phyloP scores from a whole-genome alignment of 176 grass and related monocot genomes.

The Zoysia pacifica region DNA sequence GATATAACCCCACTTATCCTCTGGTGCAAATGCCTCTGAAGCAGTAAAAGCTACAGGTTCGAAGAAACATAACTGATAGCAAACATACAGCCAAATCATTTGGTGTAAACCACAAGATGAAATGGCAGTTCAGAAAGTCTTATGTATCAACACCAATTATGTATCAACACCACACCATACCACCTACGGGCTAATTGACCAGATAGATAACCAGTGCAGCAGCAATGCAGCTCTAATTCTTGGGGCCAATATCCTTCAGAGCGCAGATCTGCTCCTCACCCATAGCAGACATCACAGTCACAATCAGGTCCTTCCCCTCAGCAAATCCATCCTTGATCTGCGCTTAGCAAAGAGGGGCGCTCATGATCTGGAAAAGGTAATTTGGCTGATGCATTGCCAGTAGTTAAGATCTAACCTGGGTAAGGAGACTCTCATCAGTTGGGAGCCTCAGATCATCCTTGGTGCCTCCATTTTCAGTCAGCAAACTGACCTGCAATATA shows the following conservation, averaged over 20 bases:
- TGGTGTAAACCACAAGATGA: conserved; percentile 3
- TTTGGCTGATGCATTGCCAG: not conserved
- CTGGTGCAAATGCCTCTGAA: not conserved
- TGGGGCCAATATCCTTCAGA: conserved; percentile 62
- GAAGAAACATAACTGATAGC: conserved; percentile 14
- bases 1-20: not conserved
- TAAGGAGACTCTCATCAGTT: conserved; percentile 51
- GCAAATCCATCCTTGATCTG: conserved; percentile 53
- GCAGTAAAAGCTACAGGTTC: not conserved
- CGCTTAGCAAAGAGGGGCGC: not conserved
- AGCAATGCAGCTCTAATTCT: conserved; percentile 36
- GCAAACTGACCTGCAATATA: conserved; percentile 55
- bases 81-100: conserved; percentile 28
- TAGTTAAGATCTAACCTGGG: conserved; percentile 38
- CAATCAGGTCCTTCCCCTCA: conserved; percentile 60
- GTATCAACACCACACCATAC: not conserved
- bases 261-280: conserved; percentile 63
- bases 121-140: not conserved
- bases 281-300: conserved; percentile 59
- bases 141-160: conserved; percentile 48
- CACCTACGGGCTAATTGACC: conserved; percentile 14
- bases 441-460: conserved; percentile 75
- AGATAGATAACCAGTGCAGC: conserved; percentile 6
- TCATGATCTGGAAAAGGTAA: not conserved
- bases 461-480: conserved; percentile 66